Conservation (phyloP, 768 basidiomycete species). For the Mycena latifolia region DNA sequence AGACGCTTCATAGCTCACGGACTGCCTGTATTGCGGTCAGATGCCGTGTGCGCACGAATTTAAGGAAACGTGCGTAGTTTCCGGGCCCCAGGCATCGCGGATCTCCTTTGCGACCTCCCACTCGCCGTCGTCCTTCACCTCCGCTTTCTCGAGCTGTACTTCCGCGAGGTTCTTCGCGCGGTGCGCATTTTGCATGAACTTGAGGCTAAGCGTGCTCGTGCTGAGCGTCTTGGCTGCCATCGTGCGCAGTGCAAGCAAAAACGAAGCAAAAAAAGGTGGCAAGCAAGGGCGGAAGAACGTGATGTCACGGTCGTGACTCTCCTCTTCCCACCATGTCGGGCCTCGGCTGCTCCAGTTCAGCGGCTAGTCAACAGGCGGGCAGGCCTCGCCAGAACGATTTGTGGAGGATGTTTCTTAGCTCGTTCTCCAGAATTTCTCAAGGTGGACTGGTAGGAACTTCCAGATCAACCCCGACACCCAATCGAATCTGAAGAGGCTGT, state of each 20-base stretch:
- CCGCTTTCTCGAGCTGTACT: constrained; percentile 64
- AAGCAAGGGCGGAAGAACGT: neutral
- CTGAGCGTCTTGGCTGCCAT: constrained; percentile 65
- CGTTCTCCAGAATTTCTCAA: no score
- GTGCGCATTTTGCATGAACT: constrained; percentile 81
- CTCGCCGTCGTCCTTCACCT: constrained; percentile 68
- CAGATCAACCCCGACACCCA: no score
- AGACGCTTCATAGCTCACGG: constrained; percentile 66
- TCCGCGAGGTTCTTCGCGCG: constrained; percentile 64
- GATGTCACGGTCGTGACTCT: neutral
- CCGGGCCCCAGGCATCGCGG: constrained; percentile 64
- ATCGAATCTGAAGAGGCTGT: no score
- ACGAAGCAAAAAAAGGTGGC: neutral
- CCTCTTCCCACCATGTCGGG: no score
- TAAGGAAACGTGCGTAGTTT: constrained; percentile 12
- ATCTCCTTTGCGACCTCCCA: constrained; percentile 72
- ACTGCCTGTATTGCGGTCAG: constrained; percentile 1
- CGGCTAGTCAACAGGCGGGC: no score
- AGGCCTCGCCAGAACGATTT: no score
- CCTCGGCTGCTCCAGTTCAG: no score
- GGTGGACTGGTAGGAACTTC: no score
- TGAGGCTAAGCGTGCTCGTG: constrained; percentile 71
- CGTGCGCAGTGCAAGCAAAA: no score
- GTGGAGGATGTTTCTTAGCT: no score
- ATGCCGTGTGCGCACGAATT: neutral